Conservation (phyloP, 2,329 filamentous ascomycete genomes). For the Pseudocercospora crystallina region DNA sequence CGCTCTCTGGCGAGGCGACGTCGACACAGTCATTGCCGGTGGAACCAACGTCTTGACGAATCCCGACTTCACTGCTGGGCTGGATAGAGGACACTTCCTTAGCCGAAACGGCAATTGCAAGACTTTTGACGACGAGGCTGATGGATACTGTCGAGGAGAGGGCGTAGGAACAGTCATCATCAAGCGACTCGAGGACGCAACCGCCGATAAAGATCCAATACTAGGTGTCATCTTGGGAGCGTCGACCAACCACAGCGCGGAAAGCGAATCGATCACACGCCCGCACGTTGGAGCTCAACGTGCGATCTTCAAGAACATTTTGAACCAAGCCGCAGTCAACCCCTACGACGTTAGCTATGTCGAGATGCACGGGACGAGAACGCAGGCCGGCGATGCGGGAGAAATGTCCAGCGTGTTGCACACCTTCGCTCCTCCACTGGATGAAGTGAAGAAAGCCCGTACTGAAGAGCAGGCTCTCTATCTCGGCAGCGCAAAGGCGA, state of each 20-base stretch:
- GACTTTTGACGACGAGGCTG: conserved; percentile 31
- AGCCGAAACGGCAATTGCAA: conserved; percentile 26
- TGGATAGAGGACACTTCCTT: conserved; percentile 22
- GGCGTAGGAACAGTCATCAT: conserved; percentile 22
- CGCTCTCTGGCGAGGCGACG: conserved; percentile 10
- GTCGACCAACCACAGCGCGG: conserved; percentile 36
- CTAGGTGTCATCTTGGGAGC: conserved; percentile 32
- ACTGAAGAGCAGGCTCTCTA: conserved; percentile 18
- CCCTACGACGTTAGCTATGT: conserved; percentile 9
- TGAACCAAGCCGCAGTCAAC: conserved; percentile 4
- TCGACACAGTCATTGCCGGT: conserved; percentile 10
- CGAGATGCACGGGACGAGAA: conserved; percentile 23
- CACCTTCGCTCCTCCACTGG: conserved; percentile 17
- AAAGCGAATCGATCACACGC: conserved; percentile 9
- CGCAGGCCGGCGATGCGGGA: conserved; percentile 18
- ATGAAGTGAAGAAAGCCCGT: conserved; percentile 11
- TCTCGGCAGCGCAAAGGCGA: conserved; percentile 31
- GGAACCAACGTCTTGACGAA: conserved; percentile 17
- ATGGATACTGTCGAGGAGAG: conserved; percentile 30
- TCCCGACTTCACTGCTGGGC: conserved; percentile 13
- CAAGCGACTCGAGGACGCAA: conserved; percentile 36
- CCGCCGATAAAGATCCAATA: conserved; percentile 38
- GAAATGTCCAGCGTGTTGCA: conserved; percentile 18
- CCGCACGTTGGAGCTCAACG: conserved; percentile 20
- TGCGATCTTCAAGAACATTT: conserved; percentile 7